Evolutionary conservation across 768 basidiomycete species (phyloP), one percentile per base, ranked within the genome.

Genomic region (Lentinula raphanica): DNA sequence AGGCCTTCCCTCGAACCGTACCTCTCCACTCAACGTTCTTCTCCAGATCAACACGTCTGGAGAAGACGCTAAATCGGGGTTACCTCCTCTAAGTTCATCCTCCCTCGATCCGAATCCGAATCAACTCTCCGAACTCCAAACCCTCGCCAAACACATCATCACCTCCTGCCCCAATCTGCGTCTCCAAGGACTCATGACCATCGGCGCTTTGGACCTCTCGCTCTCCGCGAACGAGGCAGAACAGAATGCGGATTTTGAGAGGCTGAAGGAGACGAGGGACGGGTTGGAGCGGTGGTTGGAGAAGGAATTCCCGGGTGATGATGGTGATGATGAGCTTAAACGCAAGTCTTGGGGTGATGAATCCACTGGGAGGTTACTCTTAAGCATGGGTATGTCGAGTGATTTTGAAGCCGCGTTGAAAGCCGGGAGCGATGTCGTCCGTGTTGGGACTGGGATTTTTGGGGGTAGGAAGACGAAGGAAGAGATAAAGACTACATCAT

Each of bases 361-460:
- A 25, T 62, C 62, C 6, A 69, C 70, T 2, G 82, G 83, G 13
- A 70, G 68, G 59, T 68, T 93, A 54, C 27, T 87, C 64, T 66
- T 93, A 68, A 93, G 91, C 58, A 98, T 97, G 94, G 96, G 96
- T 6, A 98, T 98, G 96, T 95, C 93, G 51, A 88, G 86, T 61
- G 96, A 98, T 66, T 98, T 94, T 66, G 91, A 88, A 68, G 83
- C 86, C 28, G 97, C 96, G 3, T 71, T 98, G 49, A 80, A 76
- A 68, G 84, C 85, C 12, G 96, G 94, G 1, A 90, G 92, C 64
- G 86, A 92, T 65, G 83, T 93, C 46, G 94, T 98, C 0, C 73
- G 97, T 48, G 94, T 98, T 5, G 96, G 96, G 2, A 93, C 92
- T 3, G 85, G 87, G 17, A 94, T 98, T 42, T 96, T 96, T 67